Evolutionary conservation across 345 rosid genomes (phyloP).

Genomic region (Brassica juncea): DNA sequence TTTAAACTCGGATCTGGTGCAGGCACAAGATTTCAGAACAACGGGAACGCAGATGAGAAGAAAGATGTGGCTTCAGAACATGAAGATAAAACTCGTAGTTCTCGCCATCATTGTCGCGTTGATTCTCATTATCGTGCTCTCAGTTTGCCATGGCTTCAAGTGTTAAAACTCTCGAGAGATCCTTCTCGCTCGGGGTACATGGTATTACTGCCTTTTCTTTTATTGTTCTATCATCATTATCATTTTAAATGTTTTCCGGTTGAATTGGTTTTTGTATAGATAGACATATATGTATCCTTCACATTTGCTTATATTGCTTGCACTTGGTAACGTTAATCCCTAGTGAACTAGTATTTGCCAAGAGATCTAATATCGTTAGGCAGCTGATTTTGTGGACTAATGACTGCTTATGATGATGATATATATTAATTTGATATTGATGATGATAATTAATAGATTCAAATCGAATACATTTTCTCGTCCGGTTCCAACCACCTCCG

Average conservation of each 20-base stretch:
- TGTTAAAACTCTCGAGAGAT: constrained; percentile 44
- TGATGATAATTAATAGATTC: not conserved
- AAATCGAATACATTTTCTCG: not conserved
- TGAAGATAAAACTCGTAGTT: constrained; percentile 95
- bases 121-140: constrained; percentile 71
- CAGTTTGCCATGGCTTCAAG: constrained; percentile 86
- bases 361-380: not conserved
- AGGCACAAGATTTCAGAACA: constrained; percentile 97
- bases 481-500: not conserved
- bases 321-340: constrained; percentile 31
- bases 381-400: constrained; percentile 22
- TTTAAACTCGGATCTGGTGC: constrained; percentile 1
- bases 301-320: constrained; percentile 29
- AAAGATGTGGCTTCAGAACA: constrained; percentile 97
- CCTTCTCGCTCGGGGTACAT: constrained; percentile 22
- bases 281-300: constrained; percentile 37
- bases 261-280: constrained; percentile 46
- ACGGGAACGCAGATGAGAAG: constrained; percentile 89
- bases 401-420: constrained; percentile 10
- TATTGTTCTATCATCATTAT: constrained; percentile 24
- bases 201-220: constrained; percentile 13
- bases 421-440: not conserved
- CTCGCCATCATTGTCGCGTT: constrained; percentile 65
- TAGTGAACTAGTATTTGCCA: constrained; percentile 11
- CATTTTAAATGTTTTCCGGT: constrained; percentile 33